Base-by-base conservation (phyloP, 2,329 filamentous ascomycete species). In the Beauveria varroae region DNA sequence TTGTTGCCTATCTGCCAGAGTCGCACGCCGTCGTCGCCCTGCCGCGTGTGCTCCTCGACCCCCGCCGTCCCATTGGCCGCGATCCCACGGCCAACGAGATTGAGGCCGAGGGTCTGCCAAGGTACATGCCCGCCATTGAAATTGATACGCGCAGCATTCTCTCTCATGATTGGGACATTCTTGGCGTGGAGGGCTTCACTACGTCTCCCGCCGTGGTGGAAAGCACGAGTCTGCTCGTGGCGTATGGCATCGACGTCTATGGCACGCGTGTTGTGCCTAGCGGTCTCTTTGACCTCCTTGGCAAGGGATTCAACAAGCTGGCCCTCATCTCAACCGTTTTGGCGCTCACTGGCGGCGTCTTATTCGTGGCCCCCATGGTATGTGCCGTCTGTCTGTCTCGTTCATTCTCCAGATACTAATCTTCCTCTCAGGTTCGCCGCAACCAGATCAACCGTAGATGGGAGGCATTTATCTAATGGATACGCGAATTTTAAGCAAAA, bases 301-400 rank as follows among this genome's bases (percentile, higher is more conserved):
- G 92, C 64, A 95, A 92, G 75, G 90, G 91, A 2, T 99, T 99
- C 74, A 95, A 93, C 72, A 97, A 96, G 79, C 71, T 92, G 61
- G 89, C 92, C 67, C 84, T 99, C 70, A 74, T 97, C 43, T 80
- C 84, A 18, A 99, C 95, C 1, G 92, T 99, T 43, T 79, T 89
- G 46, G 93, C 91, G 20, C 79, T 98, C 67, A 84, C 84, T 51
- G 81, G 84, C 44, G 92, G 91, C 51, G 93, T 96, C 18, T 73
- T 87, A 65, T 83, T 90, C 61, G 78, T 98, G 69, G 87, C 87
- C 58, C 95, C 95, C 30, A 86, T 98, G 84, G 95, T 96, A 81
- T 79, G 89, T 80, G 62, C 53, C 52, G 40, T 20, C 10, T 8
- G 34, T 53, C 16, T n/a, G 34, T 8, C 34, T 41, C 28, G 18